Evolutionary conservation across 169 alveolate species (phyloP), one percentile per base, ranked within the genome.

Genomic region (Eimeria necatrix): DNA sequence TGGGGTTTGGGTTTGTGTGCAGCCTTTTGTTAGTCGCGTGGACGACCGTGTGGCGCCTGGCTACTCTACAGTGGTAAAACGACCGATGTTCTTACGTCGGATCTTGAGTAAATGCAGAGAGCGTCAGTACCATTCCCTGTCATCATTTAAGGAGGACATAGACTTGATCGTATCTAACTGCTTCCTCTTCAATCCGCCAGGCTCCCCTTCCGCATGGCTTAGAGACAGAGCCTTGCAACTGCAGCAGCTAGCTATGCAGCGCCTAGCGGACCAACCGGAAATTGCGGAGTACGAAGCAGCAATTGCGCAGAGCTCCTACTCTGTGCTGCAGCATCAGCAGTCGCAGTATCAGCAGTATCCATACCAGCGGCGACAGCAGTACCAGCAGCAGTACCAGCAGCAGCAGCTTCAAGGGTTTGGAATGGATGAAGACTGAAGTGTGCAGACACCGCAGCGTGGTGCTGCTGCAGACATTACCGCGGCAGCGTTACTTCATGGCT

Each of bases 1-100:
- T 18, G 3, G 8, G 52, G 8, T 59, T 51, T 61, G 94, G 48
- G 71, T 51, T 61, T 92, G 20, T 71, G 91, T 87, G 85, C 97
- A 96, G 97, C 98, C 97, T 2, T 97, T 97, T 85, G 94, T 97
- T 94, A 76, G 94, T 49, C 85, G 98, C 52, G 96, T 97, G 59
- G 97, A 97, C 41, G 98, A 97, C 81, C 94, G 97, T 60, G 95
- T 96, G 61, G 98, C 98, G 18, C 98, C 98, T 6, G 96, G 97
- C 76, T 97, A 97, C 90, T 97, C 97, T 92, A 90, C 95, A 85
- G 80, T 97, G 12, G 97, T 97, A 41, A 93, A 96, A 96, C 87
- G 91, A 60, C 98, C 98, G 71, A 97, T 97, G 98, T 97, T 98
- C 97, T 86, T 97, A 56, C 96, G 97, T 26, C 95, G 96, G 71